Percentiles rank a stretch among this genome's conserved stretches.
phyloP scores from a whole-genome alignment of 139 green algal species.

The Trebouxia sp. region DNA sequence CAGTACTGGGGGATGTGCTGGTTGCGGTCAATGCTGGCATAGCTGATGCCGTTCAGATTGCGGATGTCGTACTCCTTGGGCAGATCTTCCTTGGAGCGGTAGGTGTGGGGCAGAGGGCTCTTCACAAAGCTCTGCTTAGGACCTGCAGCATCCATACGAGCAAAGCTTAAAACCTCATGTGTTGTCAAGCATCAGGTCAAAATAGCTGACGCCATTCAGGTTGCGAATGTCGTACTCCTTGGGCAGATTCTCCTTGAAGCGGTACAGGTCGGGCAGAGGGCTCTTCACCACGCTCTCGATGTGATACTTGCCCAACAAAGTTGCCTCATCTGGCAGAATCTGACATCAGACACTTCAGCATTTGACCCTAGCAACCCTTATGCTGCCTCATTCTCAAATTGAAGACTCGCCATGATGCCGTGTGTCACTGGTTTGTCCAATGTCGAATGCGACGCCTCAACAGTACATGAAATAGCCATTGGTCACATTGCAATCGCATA shows the following conservation, averaged over 20 bases:
- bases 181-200: too few species aligned
- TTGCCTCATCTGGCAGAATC: too few species aligned
- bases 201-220: slow-evolving; percentile 37
- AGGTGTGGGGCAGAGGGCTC: slow-evolving; percentile 7
- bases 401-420: too few species aligned
- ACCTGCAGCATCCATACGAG: slow-evolving; percentile 17
- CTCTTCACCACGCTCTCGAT: slow-evolving; percentile 9
- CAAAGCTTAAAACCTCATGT: too few species aligned
- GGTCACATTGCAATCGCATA: too few species aligned
- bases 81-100: slow-evolving; percentile 23
- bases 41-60: slow-evolving; percentile 39
- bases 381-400: too few species aligned
- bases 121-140: slow-evolving; percentile 7
- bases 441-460: too few species aligned
- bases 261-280: slow-evolving; percentile 3
- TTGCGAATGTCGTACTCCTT: slow-evolving; percentile 46
- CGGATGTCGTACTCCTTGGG: slow-evolving; percentile 47
- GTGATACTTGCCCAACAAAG: too few species aligned
- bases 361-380: too few species aligned
- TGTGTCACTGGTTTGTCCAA: too few species aligned
- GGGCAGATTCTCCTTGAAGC: slow-evolving; percentile 31
- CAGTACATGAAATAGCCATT: too few species aligned
- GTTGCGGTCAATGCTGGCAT: slow-evolving; percentile 46
- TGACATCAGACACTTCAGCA: too few species aligned
- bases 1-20: slow-evolving; percentile 54